Conservation (phyloP, 768 basidiomycete species). For the Boletus insuetus region DNA sequence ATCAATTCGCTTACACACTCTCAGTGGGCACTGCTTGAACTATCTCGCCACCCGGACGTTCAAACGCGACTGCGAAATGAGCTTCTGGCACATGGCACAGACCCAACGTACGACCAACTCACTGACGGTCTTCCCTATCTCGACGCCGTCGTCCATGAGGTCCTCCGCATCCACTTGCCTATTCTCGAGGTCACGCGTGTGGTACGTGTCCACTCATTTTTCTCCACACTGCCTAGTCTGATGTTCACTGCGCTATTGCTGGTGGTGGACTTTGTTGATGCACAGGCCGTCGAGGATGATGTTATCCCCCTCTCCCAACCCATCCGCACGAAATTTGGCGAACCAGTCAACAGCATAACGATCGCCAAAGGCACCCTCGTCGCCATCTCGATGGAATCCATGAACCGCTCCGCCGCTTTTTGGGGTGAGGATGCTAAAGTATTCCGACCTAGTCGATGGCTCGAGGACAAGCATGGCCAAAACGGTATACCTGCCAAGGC, state of each 20-base stretch:
- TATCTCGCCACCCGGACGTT: not conserved
- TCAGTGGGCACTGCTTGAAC: not conserved
- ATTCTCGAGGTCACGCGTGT: conserved; percentile 19
- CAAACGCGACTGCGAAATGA: not conserved
- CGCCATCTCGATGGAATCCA: conserved; percentile 40
- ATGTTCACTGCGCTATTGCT: not conserved
- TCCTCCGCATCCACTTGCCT: conserved; percentile 42
- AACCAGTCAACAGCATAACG: conserved; percentile 35
- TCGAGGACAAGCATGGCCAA: conserved; percentile 26
- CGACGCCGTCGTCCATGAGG: conserved; percentile 35
- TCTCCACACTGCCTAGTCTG: conserved; percentile 31
- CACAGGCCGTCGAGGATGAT: conserved; percentile 49
- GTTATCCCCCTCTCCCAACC: conserved; percentile 54
- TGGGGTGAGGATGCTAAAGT: conserved; percentile 61
- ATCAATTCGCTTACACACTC: not conserved
- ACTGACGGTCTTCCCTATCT: not conserved
- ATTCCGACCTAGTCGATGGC: conserved; percentile 65
- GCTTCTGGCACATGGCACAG: not conserved
- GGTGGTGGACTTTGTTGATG: not conserved
- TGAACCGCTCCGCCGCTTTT: conserved; percentile 48
- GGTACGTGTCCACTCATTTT: not conserved
- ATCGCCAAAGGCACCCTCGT: conserved; percentile 49
- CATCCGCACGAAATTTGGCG: conserved; percentile 39
- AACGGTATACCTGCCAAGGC: conserved; percentile 27
- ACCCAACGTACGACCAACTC: not conserved